Evolutionary conservation across 345 rosid genomes (phyloP), one percentile per base, ranked within the genome.

Genomic region (Boechera retrofracta): DNA sequence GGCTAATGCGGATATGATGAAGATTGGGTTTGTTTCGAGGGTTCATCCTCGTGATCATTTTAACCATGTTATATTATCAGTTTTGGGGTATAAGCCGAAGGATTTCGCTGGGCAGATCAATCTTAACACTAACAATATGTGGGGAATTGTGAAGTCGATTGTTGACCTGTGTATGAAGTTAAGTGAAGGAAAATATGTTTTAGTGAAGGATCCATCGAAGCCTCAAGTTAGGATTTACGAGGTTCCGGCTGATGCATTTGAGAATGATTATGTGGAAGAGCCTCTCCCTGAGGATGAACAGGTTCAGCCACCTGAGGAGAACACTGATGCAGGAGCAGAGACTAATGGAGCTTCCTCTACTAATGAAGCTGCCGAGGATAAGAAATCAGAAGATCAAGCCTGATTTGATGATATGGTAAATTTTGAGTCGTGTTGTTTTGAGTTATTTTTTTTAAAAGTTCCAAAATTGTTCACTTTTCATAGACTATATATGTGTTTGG

Each of bases 21-120:
- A 95, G 81, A 80, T 95, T 66, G 97, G 99, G 0, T 92, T 87
- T 87, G 99, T 92, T 66, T 92, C 99, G 0, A 85, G 99, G 77
- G 98, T 95, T 58, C 98, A 95, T 81, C 99, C 99, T 10, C 90
- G 98, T 70, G 97, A 95, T 85, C 99, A 92, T 64, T 91, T 85
- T 26, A 95, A 95, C 84, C 99, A 95, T 81, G 98, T 91, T 15
- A 92, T 92, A 77, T 71, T 95, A 66, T 94, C 94, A 31, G 92
- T 92, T 80, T 81, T 87, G 75, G 98, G 97, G 58, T 89, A 92
- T 67, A 95, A 95, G 72, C 98, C 98, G 0, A 88, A 64, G 78
- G 98, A 95, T 67, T 95, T 95, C 65, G 94, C 97, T 0, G 63
- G 96, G 0, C 98, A 95, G 85, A 89, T 92, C 24, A 95, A 95